These are phyloP conservation scores for Fusarium camptoceras DNA, from an alignment of 2,329 filamentous ascomycete species.

Conservation along the genomic window DNA sequence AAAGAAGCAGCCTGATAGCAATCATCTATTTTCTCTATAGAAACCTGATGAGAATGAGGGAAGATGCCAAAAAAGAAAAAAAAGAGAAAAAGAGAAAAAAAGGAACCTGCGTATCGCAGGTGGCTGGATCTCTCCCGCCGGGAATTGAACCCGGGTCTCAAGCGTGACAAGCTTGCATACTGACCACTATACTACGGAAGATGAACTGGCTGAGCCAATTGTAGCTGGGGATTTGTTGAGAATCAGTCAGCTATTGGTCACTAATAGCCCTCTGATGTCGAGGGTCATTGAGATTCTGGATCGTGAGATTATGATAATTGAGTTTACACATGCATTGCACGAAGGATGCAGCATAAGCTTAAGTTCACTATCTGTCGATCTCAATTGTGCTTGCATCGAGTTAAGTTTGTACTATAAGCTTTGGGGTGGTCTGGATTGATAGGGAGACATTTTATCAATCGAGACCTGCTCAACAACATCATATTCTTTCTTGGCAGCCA, in stretches of 20 bases:
- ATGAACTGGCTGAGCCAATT: neutral
- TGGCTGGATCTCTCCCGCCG: neutral
- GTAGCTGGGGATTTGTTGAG: neutral
- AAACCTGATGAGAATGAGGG: too few relatives aligned
- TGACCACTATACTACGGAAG: neutral
- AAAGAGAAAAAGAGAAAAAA: too few relatives aligned
- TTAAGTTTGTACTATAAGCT: neutral
- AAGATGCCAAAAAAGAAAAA: too few relatives aligned
- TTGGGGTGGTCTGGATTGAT: neutral
- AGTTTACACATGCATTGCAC: neutral
- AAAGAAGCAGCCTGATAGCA: neutral
- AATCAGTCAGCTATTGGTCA: fast-evolving
- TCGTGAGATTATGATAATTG: neutral
- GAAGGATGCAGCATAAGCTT: neutral
- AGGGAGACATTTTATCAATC: neutral
- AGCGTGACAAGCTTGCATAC: too few relatives aligned
- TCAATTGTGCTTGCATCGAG: neutral
- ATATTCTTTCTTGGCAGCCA: neutral
- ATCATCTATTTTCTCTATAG: too few relatives aligned
- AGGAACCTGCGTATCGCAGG: neutral
- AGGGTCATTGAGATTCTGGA: neutral
- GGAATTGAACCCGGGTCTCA: too few relatives aligned
- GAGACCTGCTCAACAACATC: neutral
- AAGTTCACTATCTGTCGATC: neutral
- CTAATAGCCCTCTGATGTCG: neutral